Evolutionary conservation across 2,329 filamentous ascomycete species (phyloP).

Genomic region (Pestalotiopsis sp.): DNA sequence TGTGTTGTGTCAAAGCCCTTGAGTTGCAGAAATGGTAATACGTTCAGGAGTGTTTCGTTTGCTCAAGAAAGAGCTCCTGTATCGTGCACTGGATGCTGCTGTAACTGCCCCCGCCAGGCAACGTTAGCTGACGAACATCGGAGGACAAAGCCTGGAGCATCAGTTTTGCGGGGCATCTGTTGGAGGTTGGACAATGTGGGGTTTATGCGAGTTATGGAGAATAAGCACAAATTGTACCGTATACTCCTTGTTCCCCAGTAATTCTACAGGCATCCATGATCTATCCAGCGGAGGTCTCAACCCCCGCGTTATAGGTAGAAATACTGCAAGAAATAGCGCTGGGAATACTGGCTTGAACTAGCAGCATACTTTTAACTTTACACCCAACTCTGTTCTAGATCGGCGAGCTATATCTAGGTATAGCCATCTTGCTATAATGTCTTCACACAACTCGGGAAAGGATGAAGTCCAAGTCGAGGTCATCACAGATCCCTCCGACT

Average conservation of each 20-base stretch:
- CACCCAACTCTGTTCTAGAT: neutral
- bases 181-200: neutral
- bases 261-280: neutral
- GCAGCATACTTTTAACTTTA: neutral
- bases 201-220: neutral
- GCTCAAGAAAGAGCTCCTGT: neutral
- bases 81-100: neutral
- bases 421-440: neutral
- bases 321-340: neutral
- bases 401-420: neutral
- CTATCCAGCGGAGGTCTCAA: too few species aligned
- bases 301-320: neutral
- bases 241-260: neutral
- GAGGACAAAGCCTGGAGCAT: neutral
- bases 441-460: neutral
- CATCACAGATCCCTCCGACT: conserved; percentile 20
- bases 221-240: neutral
- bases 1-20: neutral
- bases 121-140: conserved; percentile 1
- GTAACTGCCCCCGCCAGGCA: conserved; percentile 3
- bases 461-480: conserved; percentile 23
- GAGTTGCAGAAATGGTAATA: neutral
- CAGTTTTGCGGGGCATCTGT: neutral
- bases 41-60: neutral
- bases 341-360: neutral